phyloP scores from a whole-genome alignment of 106 monocot species.

The Narthecium ossifragum region DNA sequence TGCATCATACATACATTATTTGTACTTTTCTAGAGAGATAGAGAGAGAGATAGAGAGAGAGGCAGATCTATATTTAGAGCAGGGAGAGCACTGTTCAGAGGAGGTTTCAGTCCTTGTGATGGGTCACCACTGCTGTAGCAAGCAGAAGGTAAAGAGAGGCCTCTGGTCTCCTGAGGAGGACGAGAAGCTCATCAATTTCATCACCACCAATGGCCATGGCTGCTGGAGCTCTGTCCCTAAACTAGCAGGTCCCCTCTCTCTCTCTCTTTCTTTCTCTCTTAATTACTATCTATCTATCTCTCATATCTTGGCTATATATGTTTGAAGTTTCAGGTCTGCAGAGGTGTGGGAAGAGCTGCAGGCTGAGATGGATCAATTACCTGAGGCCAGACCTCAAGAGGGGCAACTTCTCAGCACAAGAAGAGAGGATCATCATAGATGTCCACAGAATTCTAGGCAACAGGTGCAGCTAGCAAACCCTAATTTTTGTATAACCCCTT shows the following conservation, averaged over 20 bases:
- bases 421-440: slow-evolving; percentile 72
- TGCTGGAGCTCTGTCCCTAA: slow-evolving; percentile 78
- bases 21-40: neutral
- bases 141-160: slow-evolving; percentile 76
- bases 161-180: slow-evolving; percentile 75
- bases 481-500: neutral
- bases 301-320: neutral
- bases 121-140: slow-evolving; percentile 86
- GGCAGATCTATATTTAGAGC: neutral
- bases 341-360: slow-evolving; percentile 77
- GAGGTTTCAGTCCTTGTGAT: slow-evolving; percentile 15
- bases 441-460: slow-evolving; percentile 78
- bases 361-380: slow-evolving; percentile 77
- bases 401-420: slow-evolving; percentile 53
- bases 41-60: neutral
- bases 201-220: slow-evolving; percentile 61
- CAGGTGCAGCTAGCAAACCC: slow-evolving; percentile 24
- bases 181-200: slow-evolving; percentile 45
- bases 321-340: slow-evolving; percentile 34
- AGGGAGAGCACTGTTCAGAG: neutral
- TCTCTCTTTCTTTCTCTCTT: slow-evolving; percentile 6
- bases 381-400: slow-evolving; percentile 67
- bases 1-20: neutral
- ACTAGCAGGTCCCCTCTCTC: slow-evolving; percentile 33
- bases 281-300: slow-evolving; percentile 1